Evolutionary conservation across 2,329 filamentous ascomycete genomes (phyloP), one percentile per base, ranked within the genome.

Genomic region (Colletotrichum orbiculare): DNA sequence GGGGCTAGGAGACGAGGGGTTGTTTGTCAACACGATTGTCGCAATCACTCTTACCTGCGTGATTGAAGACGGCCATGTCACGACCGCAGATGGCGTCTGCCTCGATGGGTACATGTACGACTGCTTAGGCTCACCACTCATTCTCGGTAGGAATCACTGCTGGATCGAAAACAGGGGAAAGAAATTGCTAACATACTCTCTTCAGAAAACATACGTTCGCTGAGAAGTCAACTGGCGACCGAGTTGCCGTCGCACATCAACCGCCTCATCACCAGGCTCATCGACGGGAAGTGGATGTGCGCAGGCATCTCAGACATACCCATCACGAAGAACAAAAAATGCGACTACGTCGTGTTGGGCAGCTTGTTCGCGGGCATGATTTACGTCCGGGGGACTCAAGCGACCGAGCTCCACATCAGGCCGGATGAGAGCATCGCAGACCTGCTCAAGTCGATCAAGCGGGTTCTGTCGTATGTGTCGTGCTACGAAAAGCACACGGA

Each of bases 231-330:
- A 35, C 15, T 66, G n/a, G 58, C 63, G 3, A 8, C 8, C 8
- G 63, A 66, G 5, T 12, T 66, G 12, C 47, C 58, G 6, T 56
- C 63, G 8, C 63, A 66, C 8, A 54, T 66, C 37, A 66, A 66
- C 10, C 15, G 25, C 1, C 46, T 66, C 2, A 39, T 66, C 33
- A 33, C n/a, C 6, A 47, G 47, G 13, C 3, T 66, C 11, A 57
- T 66, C 4, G 63, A 66, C 0, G 63, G 63, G 2, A 63, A 57
- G 33, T 66, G 63, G 63, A 54, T 66, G 13, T 66, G 63, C 15
- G 33, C 37, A 17, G 59, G 63, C 2, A 63, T 66, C 9, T 63
- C 63, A 6, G 59, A 56, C 17, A 66, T 66, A 13, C 63, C 63
- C 2, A 43, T 66, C 17, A 66, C 63, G 0, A 52, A 60, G 11